phyloP scores from a whole-genome alignment of 192 early-diverging fungal species.

The Linnemannia hyalina region DNA sequence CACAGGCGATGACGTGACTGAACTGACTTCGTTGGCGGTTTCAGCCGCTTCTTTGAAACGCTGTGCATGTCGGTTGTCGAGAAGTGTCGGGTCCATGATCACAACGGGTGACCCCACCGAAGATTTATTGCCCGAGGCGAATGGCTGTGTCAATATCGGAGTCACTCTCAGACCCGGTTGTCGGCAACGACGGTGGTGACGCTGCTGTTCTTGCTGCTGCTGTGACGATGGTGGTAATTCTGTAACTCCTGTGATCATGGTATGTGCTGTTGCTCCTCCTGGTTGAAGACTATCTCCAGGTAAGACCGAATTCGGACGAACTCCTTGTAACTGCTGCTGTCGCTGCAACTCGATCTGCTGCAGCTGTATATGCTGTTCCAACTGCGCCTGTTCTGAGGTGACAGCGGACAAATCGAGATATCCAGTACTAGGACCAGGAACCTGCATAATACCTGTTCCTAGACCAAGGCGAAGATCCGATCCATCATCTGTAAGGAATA shows the following conservation, averaged over 20 bases:
- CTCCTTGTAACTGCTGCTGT: background rate
- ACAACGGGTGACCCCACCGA: background rate
- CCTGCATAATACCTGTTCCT: background rate
- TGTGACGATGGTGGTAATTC: background rate
- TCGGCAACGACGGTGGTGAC: no score
- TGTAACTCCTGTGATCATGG: background rate
- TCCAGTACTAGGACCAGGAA: background rate
- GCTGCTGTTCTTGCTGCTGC: background rate
- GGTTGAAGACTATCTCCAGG: background rate
- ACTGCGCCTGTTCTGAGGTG: background rate
- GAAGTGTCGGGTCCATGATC: background rate
- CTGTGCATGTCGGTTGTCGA: slow-evolving; percentile 7
- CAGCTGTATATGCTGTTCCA: background rate
- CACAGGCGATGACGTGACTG: background rate
- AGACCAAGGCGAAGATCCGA: background rate
- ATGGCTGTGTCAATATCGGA: background rate
- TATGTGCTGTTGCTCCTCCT: background rate
- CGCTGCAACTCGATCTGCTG: background rate
- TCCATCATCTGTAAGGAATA: background rate
- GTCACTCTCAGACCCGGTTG: no score
- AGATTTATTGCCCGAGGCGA: background rate
- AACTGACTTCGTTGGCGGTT: slow-evolving; percentile 6
- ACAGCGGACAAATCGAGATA: background rate
- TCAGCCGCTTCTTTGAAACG: slow-evolving; percentile 8
- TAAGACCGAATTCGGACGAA: slow-evolving; percentile 4